Evolutionary conservation across 805 yeast genomes (phyloP), one percentile per base, ranked within the genome.

Genomic region (Tetrapisispora iriomotensis): DNA sequence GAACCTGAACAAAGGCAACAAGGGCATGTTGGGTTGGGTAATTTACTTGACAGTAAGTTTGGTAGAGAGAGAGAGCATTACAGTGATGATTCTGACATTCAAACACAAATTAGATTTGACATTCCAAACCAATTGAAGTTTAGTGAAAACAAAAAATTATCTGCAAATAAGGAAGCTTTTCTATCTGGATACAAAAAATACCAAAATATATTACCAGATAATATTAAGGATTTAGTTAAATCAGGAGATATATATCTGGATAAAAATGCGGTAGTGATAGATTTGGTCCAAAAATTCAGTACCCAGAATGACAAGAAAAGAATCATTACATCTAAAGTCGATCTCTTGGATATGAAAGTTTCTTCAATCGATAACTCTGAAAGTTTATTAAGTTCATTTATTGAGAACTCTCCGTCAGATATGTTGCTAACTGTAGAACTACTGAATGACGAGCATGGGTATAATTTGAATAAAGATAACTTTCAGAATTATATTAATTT

Each of bases 11-110:
- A 73, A 23, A 63, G 92, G 29, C 82, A 83, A 0, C 40, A 42
- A 19, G 72, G 71, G 31, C 79, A 85, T 1, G 61, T 75, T 15
- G 96, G 96, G 3, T 69, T 87, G 22, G 95, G 95, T 3, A 49
- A 36, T 88, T 74, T 21, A 3, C 5, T 8, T 15, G 17, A 17
- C 9, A 14, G 27, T 6, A 14, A 9, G 7, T 15, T 7, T 14
- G 17, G 13, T 3, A 27, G 27, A 8, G 17, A 20, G 3, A n/a
- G 8, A 14, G 15, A 27, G 3, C 8, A 6, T 3, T 28, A 33
- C 1, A n/a, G 13, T 10, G 51, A 46, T 15, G 58, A 48, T 15
- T 49, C 38, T 13, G 26, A 34, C 15, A 26, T n/a, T 10, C 20
- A 36, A 30, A 18, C 22, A 5, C 32, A 19, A 10, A 42, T 49